Evolutionary conservation across 208 protist genomes (phyloP).

Genomic region (Trichomonas gallinae): DNA sequence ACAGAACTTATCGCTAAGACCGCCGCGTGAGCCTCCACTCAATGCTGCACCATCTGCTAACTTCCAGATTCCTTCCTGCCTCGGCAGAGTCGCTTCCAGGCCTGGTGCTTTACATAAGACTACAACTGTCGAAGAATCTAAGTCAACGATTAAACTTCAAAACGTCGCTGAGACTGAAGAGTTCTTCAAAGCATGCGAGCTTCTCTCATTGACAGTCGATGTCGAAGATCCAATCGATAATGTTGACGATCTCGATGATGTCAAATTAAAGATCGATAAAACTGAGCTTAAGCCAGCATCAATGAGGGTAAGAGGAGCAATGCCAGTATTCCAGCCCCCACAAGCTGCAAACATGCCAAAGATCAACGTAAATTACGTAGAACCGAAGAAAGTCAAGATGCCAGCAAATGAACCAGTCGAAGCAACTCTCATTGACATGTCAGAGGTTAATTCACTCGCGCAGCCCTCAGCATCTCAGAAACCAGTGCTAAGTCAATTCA

Average conservation of each 20-base stretch:
- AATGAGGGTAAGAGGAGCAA: not conserved
- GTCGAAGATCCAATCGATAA: not conserved
- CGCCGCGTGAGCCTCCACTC: no score
- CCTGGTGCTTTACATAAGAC: not conserved
- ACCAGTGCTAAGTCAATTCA: no score
- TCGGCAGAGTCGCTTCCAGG: not conserved
- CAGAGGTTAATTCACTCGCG: no score
- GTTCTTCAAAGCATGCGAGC: not conserved
- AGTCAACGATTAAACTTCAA: not conserved
- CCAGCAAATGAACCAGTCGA: not conserved
- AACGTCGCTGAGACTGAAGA: not conserved
- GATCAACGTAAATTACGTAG: no score
- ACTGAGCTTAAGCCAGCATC: not conserved
- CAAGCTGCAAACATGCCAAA: not conserved
- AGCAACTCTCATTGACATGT: no score
- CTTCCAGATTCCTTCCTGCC: not conserved
- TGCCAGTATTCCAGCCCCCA: not conserved
- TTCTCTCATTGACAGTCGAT: not conserved
- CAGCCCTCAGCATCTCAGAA: no score
- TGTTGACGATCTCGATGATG: not conserved
- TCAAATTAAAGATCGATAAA: not conserved
- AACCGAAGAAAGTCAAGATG: not conserved
- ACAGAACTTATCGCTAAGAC: not conserved
- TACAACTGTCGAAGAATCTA: not conserved
- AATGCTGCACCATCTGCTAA: not conserved